phyloP scores from a whole-genome alignment of 2,329 filamentous ascomycete genomes.

The Fusarium secorum region DNA sequence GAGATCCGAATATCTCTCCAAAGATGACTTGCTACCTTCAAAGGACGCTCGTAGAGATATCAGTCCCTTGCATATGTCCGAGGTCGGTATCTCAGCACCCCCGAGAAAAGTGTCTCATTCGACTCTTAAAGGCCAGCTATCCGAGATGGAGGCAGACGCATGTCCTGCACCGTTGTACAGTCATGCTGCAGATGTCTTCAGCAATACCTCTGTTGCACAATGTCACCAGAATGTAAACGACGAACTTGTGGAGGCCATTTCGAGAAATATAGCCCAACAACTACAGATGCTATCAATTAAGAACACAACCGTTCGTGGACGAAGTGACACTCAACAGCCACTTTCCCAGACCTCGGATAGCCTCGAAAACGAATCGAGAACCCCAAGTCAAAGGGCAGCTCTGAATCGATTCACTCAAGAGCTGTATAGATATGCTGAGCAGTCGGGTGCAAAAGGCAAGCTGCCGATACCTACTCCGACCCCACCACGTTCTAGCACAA shows the following conservation, averaged over 20 bases:
- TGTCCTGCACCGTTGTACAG: neutral
- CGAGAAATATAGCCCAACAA: slow-evolving; percentile 56
- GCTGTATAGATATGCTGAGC: slow-evolving; percentile 45
- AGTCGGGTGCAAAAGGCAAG: slow-evolving; percentile 49
- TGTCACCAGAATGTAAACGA: slow-evolving; percentile 49
- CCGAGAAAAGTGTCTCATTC: neutral
- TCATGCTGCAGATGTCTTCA: slow-evolving; percentile 24
- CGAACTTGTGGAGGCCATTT: slow-evolving; percentile 54
- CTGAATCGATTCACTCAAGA: slow-evolving; percentile 49
- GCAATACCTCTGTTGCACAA: slow-evolving; percentile 27
- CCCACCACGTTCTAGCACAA: slow-evolving; percentile 51
- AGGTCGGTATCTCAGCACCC: neutral
- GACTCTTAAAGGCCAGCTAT: neutral
- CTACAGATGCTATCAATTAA: slow-evolving; percentile 50
- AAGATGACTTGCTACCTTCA: neutral
- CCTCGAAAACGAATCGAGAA: slow-evolving; percentile 47
- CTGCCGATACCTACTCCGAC: slow-evolving; percentile 52
- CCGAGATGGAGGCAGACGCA: neutral
- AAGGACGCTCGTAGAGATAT: neutral
- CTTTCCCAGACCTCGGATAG: neutral
- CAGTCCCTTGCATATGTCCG: neutral
- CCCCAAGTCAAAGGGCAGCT: slow-evolving; percentile 53
- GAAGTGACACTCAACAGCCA: neutral
- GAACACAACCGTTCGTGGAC: neutral
- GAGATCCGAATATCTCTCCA: neutral